phyloP scores from a whole-genome alignment of 2,329 filamentous ascomycete genomes.

The Apiospora hydei region DNA sequence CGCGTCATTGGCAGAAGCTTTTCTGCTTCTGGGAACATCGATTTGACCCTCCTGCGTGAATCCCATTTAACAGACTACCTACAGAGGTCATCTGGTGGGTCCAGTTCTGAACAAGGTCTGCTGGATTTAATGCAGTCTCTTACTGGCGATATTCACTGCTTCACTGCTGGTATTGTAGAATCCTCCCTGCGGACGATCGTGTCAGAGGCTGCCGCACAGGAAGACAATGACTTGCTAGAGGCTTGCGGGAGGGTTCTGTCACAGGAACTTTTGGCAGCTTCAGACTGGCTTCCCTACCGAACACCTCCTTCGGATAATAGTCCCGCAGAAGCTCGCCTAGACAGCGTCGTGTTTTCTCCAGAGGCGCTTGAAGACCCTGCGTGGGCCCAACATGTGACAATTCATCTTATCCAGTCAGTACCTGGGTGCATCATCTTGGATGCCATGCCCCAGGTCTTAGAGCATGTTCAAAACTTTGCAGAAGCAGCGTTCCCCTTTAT shows the following conservation, averaged over 20 bases:
- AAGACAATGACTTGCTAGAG: constrained; percentile 55
- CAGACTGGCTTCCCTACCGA: constrained; percentile 63
- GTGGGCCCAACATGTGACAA: constrained; percentile 70
- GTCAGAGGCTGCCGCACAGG: constrained; percentile 56
- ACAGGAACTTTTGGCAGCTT: constrained; percentile 59
- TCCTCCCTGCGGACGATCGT: constrained; percentile 64
- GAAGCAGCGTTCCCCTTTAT: constrained; percentile 82
- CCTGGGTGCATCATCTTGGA: constrained; percentile 72
- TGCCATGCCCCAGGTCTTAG: constrained; percentile 71
- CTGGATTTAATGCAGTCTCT: constrained; percentile 68
- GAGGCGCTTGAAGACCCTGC: constrained; percentile 52
- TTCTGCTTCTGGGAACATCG: constrained; percentile 74
- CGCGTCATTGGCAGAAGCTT: constrained; percentile 85
- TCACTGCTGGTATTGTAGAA: constrained; percentile 66
- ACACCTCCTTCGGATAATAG: constrained; percentile 61
- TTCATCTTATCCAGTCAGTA: constrained; percentile 66
- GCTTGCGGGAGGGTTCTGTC: constrained; percentile 61
- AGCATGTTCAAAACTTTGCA: constrained; percentile 72
- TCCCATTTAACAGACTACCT: constrained; percentile 61
- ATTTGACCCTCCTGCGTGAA: constrained; percentile 66
- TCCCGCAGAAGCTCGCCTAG: constrained; percentile 35
- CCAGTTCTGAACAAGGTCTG: constrained; percentile 68
- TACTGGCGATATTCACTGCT: constrained; percentile 63
- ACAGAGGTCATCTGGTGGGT: constrained; percentile 54
- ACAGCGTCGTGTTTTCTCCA: constrained; percentile 44